These are phyloP conservation scores for Musa itinerans DNA, from an alignment of 176 grass and related monocot species.

Conservation along the genomic window DNA sequence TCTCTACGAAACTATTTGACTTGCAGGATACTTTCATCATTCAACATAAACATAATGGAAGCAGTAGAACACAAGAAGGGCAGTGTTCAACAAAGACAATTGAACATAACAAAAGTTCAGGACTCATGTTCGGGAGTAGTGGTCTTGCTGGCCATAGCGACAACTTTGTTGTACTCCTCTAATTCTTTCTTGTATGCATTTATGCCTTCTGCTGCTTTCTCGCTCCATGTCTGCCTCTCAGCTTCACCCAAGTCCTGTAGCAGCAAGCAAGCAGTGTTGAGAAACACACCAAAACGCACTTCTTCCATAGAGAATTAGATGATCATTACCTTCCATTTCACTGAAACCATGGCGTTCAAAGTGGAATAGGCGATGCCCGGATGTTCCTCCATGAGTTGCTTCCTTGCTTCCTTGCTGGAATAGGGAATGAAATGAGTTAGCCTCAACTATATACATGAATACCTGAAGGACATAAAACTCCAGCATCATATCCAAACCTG, in stretches of 20 bases:
- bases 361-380: constrained; percentile 39
- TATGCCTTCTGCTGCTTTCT: constrained; percentile 46
- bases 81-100: background rate
- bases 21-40: too few species aligned
- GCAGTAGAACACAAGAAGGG: background rate
- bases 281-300: too few species aligned
- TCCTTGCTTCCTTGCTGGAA: constrained; percentile 59
- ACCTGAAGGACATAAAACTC: too few species aligned
- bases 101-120: background rate
- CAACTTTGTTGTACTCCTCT: constrained; percentile 71
- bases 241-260: constrained; percentile 39
- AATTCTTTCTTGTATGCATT: constrained; percentile 47
- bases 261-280: background rate
- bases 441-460: background rate
- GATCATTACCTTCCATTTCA: constrained; percentile 72
- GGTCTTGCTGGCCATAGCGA: constrained; percentile 14
- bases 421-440: background rate
- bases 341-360: constrained; percentile 48
- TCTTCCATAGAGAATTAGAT: background rate
- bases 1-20: too few species aligned
- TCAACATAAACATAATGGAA: too few species aligned
- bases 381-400: constrained; percentile 44
- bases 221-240: constrained; percentile 55
- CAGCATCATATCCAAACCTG: constrained; percentile 25
- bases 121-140: background rate